Conservation (phyloP, 2,329 filamentous ascomycete species). For the Ophiostoma sp. region DNA sequence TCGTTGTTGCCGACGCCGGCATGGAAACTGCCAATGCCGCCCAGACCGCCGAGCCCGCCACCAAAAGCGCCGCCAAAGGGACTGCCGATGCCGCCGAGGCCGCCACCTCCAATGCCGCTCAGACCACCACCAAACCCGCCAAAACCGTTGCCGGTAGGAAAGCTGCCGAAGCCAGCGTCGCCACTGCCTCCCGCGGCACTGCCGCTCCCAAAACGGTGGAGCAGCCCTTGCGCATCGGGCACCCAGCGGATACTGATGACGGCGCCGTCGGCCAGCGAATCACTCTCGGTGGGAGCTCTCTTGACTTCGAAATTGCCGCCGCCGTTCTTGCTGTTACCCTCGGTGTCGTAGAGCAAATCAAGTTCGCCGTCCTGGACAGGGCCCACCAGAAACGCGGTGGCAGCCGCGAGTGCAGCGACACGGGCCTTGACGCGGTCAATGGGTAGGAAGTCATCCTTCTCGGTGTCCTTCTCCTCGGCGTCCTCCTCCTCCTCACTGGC, state of each 20-base stretch:
- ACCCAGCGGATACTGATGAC: conserved; percentile 54
- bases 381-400: neutral
- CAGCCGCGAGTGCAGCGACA: conserved; percentile 53
- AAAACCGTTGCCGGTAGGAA: neutral
- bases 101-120: too few species aligned
- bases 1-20: neutral
- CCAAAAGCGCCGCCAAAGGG: conserved; percentile 43
- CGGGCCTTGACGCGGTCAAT: conserved; percentile 67
- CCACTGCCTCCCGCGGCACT: conserved; percentile 36
- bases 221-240: conserved; percentile 42
- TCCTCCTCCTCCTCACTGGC: conserved; percentile 39
- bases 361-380: conserved; percentile 66
- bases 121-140: neutral
- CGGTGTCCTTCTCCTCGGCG: conserved; percentile 33
- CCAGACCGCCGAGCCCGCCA: neutral
- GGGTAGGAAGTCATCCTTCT: conserved; percentile 56
- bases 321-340: conserved; percentile 82
- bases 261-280: conserved; percentile 41
- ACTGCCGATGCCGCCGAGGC: neutral
- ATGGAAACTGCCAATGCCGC: neutral
- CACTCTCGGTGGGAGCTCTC: conserved; percentile 38
- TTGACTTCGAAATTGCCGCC: conserved; percentile 81
- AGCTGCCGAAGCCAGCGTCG: conserved; percentile 36
- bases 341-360: conserved; percentile 83
- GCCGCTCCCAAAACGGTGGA: conserved; percentile 31